phyloP scores from a whole-genome alignment of 2,329 filamentous ascomycete species.

The Chrysoporthe cubensis region DNA sequence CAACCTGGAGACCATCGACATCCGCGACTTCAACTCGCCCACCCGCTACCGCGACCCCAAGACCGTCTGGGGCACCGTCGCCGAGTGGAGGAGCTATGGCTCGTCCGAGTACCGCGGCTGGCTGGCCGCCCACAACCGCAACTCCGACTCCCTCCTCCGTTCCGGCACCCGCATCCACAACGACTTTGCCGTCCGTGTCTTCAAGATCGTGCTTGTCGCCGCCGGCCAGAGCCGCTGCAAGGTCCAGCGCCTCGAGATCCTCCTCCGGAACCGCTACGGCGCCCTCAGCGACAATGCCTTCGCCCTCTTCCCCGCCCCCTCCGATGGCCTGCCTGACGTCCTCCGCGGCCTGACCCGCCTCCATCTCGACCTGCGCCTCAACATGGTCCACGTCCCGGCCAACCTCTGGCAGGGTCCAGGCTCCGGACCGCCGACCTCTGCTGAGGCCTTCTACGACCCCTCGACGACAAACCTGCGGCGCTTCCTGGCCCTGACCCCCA shows the following conservation, averaged over 20 bases:
- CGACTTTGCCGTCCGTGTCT: constrained; percentile 40
- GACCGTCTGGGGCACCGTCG: constrained; percentile 55
- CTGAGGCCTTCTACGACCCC: constrained; percentile 21
- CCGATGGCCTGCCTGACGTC: constrained; percentile 43
- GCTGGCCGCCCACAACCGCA: neutral
- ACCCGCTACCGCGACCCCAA: constrained; percentile 54
- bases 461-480: constrained; percentile 33
- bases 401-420: neutral
- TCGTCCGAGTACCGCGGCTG: constrained; percentile 32
- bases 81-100: constrained; percentile 42
- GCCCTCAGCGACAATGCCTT: constrained; percentile 50
- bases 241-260: constrained; percentile 52
- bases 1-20: constrained; percentile 58
- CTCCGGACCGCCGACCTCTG: neutral
- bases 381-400: neutral
- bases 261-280: constrained; percentile 40
- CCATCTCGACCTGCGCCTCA: constrained; percentile 40
- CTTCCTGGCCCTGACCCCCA: constrained; percentile 46
- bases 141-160: neutral
- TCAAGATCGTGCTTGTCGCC: constrained; percentile 47
- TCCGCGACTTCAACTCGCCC: constrained; percentile 61
- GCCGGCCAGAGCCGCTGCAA: constrained; percentile 44
- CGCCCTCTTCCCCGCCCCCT: constrained; percentile 46
- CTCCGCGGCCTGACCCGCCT: constrained; percentile 52
- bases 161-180: constrained; percentile 10